Conservation (phyloP, 345 rosid species). For the Lepidium aucheri region DNA sequence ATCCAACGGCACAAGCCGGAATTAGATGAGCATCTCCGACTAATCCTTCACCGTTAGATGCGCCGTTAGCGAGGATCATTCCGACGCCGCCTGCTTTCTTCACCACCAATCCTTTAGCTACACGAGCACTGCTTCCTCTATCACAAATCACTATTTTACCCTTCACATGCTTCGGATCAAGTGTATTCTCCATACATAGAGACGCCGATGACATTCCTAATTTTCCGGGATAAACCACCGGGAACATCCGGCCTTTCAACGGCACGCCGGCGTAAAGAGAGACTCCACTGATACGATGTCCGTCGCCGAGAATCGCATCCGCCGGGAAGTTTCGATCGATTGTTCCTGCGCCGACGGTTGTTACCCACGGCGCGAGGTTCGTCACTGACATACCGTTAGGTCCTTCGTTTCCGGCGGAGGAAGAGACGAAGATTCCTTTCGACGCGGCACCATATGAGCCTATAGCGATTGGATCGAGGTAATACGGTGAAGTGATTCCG, state of each 20-base stretch:
- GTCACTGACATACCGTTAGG: conserved; percentile 73
- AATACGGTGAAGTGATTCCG: conserved; percentile 62
- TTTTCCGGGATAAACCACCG: conserved; percentile 65
- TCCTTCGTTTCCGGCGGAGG: conserved; percentile 76
- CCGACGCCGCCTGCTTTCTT: conserved; percentile 81
- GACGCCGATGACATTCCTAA: conserved; percentile 52
- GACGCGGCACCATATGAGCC: conserved; percentile 40
- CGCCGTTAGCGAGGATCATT: conserved; percentile 76
- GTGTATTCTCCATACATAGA: conserved; percentile 68
- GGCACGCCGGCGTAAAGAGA: conserved; percentile 57
- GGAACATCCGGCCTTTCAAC: conserved; percentile 50
- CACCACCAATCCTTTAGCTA: conserved; percentile 75
- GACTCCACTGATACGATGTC: conserved; percentile 51
- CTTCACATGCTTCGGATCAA: conserved; percentile 46
- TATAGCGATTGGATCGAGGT: conserved; percentile 80
- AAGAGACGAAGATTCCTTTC: conserved; percentile 20
- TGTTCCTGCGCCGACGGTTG: conserved; percentile 67
- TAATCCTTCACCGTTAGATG: conserved; percentile 72
- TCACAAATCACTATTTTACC: conserved; percentile 81
- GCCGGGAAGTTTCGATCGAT: conserved; percentile 76
- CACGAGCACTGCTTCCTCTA: conserved; percentile 69
- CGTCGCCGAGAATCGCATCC: conserved; percentile 50
- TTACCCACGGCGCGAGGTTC: conserved; percentile 70
- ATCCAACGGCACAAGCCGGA: conserved; percentile 68
- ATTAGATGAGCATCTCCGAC: conserved; percentile 77